These are phyloP conservation scores for Phylloporus sp. DNA, from an alignment of 768 basidiomycete genomes.

Conservation along the genomic window DNA sequence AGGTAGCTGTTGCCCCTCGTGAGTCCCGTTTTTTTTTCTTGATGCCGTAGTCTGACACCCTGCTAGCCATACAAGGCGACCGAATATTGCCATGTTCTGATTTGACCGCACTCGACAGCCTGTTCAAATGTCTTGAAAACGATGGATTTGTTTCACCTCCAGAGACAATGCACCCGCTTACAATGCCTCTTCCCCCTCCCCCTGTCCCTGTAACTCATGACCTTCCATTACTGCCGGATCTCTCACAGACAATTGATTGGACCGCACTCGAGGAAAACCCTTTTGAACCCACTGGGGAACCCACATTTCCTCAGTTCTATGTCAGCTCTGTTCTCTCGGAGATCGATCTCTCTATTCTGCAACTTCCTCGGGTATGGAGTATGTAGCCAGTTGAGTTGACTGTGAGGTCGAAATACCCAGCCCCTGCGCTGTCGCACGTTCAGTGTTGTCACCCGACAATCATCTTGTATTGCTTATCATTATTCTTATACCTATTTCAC, in stretches of 20 bases:
- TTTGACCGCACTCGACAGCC: not conserved
- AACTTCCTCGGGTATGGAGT: conserved; percentile 2
- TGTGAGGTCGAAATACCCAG: not conserved
- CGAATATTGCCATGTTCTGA: not conserved
- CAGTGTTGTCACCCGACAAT: no score
- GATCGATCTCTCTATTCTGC: conserved; percentile 9
- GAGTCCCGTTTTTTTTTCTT: not conserved
- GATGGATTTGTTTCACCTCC: not conserved
- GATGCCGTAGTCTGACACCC: not conserved
- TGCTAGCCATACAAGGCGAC: not conserved
- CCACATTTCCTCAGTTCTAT: not conserved
- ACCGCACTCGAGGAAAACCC: not conserved
- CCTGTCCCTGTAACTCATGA: not conserved
- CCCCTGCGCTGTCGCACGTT: no score
- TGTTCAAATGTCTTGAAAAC: conserved; percentile 5
- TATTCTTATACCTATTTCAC: not conserved
- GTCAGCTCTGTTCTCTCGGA: not conserved
- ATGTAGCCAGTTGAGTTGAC: not conserved
- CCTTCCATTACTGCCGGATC: not conserved
- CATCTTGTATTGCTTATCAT: not conserved
- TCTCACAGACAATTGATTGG: conserved; percentile 12
- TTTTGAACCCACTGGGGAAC: not conserved
- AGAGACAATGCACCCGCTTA: not conserved
- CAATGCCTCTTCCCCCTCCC: not conserved
- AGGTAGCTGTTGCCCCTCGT: not conserved